phyloP scores from a whole-genome alignment of 1,284 basidiomycete genomes.

The Fomitopsis betulina region DNA sequence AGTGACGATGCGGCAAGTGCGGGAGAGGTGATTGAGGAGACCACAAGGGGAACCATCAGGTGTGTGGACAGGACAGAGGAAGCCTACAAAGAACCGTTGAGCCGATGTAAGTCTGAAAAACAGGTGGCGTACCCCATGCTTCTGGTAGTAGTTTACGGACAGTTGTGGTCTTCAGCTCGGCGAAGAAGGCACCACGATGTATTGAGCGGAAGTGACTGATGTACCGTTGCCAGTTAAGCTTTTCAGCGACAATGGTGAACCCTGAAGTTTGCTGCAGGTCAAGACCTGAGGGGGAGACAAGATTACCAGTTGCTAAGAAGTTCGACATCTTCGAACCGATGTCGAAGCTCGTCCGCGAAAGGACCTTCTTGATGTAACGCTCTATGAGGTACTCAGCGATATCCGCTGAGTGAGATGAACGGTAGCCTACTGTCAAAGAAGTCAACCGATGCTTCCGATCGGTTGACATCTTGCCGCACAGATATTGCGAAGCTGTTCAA shows the following conservation, averaged over 20 bases:
- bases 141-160: conserved; percentile 97
- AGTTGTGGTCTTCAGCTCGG: conserved; percentile 97
- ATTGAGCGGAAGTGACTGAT: conserved; percentile 98
- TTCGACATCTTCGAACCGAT: conserved; percentile 88
- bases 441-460: conserved; percentile 71
- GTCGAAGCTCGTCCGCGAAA: conserved; percentile 85
- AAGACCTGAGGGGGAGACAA: conserved; percentile 92
- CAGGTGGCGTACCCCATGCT: conserved; percentile 78
- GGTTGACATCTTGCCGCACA: conserved; percentile 73
- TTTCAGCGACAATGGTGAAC: conserved; percentile 98
- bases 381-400: conserved; percentile 38
- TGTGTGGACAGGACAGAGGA: conserved; percentile 98
- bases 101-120: background rate
- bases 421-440: conserved; percentile 78
- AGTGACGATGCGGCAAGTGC: conserved; percentile 91
- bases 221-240: conserved; percentile 98
- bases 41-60: conserved; percentile 98
- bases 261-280: conserved; percentile 97
- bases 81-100: conserved; percentile 49
- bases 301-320: conserved; percentile 97
- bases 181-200: conserved; percentile 99
- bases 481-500: conserved; percentile 73
- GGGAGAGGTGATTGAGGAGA: conserved; percentile 94
- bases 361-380: conserved; percentile 78
- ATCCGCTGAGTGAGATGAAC: background rate